Evolutionary conservation across 2,329 filamentous ascomycete genomes (phyloP).

Genomic region (Fusarium sp.): DNA sequence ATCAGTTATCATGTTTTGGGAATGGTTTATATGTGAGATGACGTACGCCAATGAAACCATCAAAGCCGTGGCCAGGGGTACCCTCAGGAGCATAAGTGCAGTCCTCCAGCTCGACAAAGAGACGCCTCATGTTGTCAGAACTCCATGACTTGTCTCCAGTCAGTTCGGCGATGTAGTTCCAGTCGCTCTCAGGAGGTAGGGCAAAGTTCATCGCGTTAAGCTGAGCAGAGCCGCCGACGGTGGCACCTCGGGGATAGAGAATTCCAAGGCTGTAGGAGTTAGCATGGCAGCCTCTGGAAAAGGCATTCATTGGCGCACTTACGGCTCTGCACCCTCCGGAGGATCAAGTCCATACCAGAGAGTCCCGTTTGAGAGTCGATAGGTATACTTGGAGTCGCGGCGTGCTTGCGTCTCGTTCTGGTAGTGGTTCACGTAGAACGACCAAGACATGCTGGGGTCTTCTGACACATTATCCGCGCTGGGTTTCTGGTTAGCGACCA

Average conservation of each 20-base stretch:
- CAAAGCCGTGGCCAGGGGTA: constrained; percentile 54
- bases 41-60: constrained; percentile 50
- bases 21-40: fast-evolving
- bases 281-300: background rate
- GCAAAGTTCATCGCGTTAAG: constrained; percentile 38
- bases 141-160: constrained; percentile 58
- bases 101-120: constrained; percentile 56
- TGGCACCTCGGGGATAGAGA: constrained; percentile 38
- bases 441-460: constrained; percentile 55
- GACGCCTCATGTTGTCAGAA: constrained; percentile 53
- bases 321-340: constrained; percentile 44
- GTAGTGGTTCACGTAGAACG: constrained; percentile 72
- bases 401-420: constrained; percentile 37
- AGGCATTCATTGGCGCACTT: background rate
- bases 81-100: constrained; percentile 53
- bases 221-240: constrained; percentile 30
- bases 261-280: constrained; percentile 23
- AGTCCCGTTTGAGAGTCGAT: constrained; percentile 29
- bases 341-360: constrained; percentile 45
- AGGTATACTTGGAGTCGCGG: constrained; percentile 37
- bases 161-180: constrained; percentile 50
- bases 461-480: constrained; percentile 25
- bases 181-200: constrained; percentile 27
- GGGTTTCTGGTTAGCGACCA: background rate
- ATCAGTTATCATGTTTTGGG: background rate